phyloP scores from a whole-genome alignment of 345 rosid genomes.

The Limnanthes douglasii region DNA sequence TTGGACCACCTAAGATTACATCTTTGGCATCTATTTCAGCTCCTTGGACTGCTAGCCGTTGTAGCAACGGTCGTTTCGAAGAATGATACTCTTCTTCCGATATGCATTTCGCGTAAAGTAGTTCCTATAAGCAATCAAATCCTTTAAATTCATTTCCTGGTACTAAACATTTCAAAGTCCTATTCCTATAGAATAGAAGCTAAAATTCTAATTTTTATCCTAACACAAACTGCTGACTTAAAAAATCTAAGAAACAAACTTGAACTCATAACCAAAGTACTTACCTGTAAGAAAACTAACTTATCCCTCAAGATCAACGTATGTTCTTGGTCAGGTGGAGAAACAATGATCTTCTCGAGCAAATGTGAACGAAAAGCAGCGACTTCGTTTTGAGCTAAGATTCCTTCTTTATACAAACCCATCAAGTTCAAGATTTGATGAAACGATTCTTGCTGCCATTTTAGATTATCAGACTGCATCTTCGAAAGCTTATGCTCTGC shows the following conservation, averaged over 20 bases:
- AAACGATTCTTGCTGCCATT: slow-evolving; percentile 77
- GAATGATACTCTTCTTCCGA: slow-evolving; percentile 53
- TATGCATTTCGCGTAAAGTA: slow-evolving; percentile 59
- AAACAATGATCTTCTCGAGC: slow-evolving; percentile 43
- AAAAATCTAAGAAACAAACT: neutral
- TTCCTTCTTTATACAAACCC: slow-evolving; percentile 60
- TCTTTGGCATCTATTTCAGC: slow-evolving; percentile 53
- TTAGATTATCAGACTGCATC: slow-evolving; percentile 62
- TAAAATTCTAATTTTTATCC: no score
- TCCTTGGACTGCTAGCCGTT: slow-evolving; percentile 56
- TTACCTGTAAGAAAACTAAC: slow-evolving; percentile 61
- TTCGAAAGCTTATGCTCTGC: slow-evolving; percentile 38
- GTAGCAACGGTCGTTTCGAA: slow-evolving; percentile 61
- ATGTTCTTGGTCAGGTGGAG: slow-evolving; percentile 38
- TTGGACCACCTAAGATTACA: slow-evolving; percentile 20
- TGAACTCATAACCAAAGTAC: no score
- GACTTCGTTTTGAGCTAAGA: slow-evolving; percentile 36
- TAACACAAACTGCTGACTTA: neutral
- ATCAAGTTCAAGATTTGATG: slow-evolving; percentile 60
- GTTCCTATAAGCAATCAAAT: slow-evolving; percentile 23
- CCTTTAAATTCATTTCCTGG: neutral
- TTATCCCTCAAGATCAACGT: slow-evolving; percentile 40
- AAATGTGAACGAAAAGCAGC: slow-evolving; percentile 38
- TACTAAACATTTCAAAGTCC: no score
- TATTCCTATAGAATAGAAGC: no score